Evolutionary conservation across 495 filamentous ascomycete genomes (phyloP).

Genomic region (Aspergillus leporis): DNA sequence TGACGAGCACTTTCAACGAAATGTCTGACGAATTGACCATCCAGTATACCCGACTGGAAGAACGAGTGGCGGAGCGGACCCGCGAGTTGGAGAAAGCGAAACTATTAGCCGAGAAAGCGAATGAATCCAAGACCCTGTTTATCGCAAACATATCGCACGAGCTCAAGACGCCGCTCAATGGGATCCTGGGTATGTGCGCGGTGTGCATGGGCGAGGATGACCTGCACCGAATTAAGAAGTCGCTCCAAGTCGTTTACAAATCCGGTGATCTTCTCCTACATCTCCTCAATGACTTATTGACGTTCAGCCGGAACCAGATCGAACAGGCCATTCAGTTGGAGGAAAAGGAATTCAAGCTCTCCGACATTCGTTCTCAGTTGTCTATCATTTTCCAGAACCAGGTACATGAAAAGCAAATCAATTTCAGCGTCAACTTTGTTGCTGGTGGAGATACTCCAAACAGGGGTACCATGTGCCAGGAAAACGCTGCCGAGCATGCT

Average conservation of each 20-base stretch:
- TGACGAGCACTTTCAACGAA: slow-evolving; percentile 86
- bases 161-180: slow-evolving; percentile 88
- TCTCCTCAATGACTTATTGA: slow-evolving; percentile 86
- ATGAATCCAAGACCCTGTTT: slow-evolving; percentile 92
- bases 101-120: slow-evolving; percentile 86
- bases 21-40: slow-evolving; percentile 89
- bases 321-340: slow-evolving; percentile 77
- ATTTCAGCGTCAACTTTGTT: slow-evolving; percentile 68
- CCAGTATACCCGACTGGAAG: slow-evolving; percentile 81
- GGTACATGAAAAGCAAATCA: slow-evolving; percentile 73
- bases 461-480: slow-evolving; percentile 35
- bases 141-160: slow-evolving; percentile 97
- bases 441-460: slow-evolving; percentile 7
- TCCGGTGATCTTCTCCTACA: slow-evolving; percentile 86
- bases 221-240: slow-evolving; percentile 70
- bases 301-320: slow-evolving; percentile 92
- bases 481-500: slow-evolving; percentile 35
- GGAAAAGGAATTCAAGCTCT: slow-evolving; percentile 79
- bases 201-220: slow-evolving; percentile 91
- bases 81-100: slow-evolving; percentile 84
- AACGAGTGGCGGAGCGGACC: slow-evolving; percentile 80
- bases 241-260: slow-evolving; percentile 82
- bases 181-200: slow-evolving; percentile 89
- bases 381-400: slow-evolving; percentile 87
- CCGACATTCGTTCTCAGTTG: slow-evolving; percentile 77